Evolutionary conservation across 371 early-diverging fungal species (phyloP).

Genomic region (Syncephalastrum racemosum): DNA sequence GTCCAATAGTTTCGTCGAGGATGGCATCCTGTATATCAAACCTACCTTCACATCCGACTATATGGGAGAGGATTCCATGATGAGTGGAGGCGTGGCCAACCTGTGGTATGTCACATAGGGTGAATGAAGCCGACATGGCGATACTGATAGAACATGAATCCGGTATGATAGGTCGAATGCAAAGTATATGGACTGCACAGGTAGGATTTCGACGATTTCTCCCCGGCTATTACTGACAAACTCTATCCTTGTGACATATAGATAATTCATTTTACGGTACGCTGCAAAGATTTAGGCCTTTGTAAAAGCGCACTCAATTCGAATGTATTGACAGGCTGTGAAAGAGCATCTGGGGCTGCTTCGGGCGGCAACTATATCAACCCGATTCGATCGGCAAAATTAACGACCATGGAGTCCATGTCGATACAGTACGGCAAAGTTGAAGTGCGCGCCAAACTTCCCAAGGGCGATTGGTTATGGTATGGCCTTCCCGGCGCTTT

Average conservation of each 20-base stretch:
- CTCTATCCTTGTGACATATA: neutral
- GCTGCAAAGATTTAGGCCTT: neutral
- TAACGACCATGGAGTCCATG: conserved; percentile 52
- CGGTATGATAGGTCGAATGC: conserved; percentile 23
- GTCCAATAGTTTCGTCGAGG: conserved; percentile 63
- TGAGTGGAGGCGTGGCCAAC: conserved; percentile 34
- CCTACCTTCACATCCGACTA: conserved; percentile 59
- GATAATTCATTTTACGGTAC: conserved; percentile 43
- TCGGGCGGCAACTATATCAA: conserved; percentile 59
- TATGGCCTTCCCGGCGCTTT: conserved; percentile 15
- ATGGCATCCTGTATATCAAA: conserved; percentile 64
- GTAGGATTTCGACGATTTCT: conserved; percentile 10
- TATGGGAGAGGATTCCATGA: conserved; percentile 34
- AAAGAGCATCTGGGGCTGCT: conserved; percentile 42
- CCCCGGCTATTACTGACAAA: neutral
- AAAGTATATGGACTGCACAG: conserved; percentile 38
- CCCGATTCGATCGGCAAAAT: conserved; percentile 64
- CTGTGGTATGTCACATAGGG: conserved; percentile 23
- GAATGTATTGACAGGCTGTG: conserved; percentile 43
- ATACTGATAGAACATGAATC: conserved; percentile 1
- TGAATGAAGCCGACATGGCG: neutral
- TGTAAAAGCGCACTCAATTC: neutral
- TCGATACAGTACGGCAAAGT: conserved; percentile 61
- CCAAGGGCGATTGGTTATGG: conserved; percentile 73
- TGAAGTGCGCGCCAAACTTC: conserved; percentile 65